phyloP scores from a whole-genome alignment of 352 stramenopile species.

The Phytophthora lateralis region DNA sequence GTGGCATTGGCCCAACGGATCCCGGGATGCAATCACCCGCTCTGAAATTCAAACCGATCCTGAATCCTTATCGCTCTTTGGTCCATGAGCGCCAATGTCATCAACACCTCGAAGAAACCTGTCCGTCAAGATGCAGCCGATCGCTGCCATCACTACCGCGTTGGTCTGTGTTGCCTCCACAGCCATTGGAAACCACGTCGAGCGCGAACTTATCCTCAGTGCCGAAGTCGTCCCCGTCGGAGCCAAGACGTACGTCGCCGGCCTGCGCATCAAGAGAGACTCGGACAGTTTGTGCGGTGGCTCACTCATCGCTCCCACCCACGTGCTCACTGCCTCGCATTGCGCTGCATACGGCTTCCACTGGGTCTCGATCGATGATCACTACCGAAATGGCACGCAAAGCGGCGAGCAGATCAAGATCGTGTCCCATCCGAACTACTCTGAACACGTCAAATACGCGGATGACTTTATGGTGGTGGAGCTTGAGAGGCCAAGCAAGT shows the following conservation, averaged over 20 bases:
- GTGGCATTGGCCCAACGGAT: background rate
- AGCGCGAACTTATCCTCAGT: constrained; percentile 40
- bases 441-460: constrained; percentile 6
- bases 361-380: constrained; percentile 11
- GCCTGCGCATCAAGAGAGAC: constrained; percentile 13
- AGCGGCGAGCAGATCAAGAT: constrained; percentile 22
- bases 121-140: constrained; percentile 3
- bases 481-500: constrained; percentile 38
- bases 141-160: background rate
- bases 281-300: constrained; percentile 18
- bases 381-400: constrained; percentile 22
- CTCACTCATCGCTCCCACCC: constrained; percentile 17
- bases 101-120: background rate
- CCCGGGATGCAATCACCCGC: background rate
- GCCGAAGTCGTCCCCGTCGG: constrained; percentile 36
- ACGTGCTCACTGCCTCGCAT: constrained; percentile 20
- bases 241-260: constrained; percentile 39
- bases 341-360: background rate
- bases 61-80: background rate
- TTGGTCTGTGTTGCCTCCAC: background rate
- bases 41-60: background rate
- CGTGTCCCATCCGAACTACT: constrained; percentile 21
- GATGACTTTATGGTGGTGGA: constrained; percentile 52
- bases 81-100: background rate
- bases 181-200: background rate